A percentile compares a stretch with the other conserved stretches of the same genome.
Evolutionary conservation across 2,329 filamentous ascomycete species (phyloP).

Genomic region (Piedraia hortae): DNA sequence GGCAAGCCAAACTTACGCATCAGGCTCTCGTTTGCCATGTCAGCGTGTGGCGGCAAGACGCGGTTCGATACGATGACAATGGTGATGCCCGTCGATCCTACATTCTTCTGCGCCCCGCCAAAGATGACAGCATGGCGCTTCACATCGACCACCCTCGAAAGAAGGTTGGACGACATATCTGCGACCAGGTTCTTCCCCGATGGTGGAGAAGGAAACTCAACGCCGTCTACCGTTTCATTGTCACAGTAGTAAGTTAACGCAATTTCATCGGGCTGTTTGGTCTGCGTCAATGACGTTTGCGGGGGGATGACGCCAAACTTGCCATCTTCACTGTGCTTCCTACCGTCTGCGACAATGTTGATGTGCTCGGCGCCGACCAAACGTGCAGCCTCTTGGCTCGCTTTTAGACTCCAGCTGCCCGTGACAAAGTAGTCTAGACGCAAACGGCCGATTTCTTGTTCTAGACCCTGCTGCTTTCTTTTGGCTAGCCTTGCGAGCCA

Average conservation of each 20-base stretch:
- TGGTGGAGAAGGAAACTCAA: slow-evolving; percentile 61
- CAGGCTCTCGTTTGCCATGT: slow-evolving; percentile 38
- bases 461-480: slow-evolving; percentile 17
- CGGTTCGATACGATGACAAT: slow-evolving; percentile 63
- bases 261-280: slow-evolving; percentile 28
- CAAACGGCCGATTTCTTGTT: slow-evolving; percentile 33
- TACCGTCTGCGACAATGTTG: slow-evolving; percentile 47
- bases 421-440: slow-evolving; percentile 78
- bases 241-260: slow-evolving; percentile 72
- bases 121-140: slow-evolving; percentile 63
- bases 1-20: slow-evolving; percentile 50
- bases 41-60: slow-evolving; percentile 38
- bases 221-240: slow-evolving; percentile 83
- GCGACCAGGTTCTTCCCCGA: slow-evolving; percentile 47
- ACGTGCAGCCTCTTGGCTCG: slow-evolving; percentile 53
- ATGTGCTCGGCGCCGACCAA: slow-evolving; percentile 53
- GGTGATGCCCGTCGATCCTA: slow-evolving; percentile 63
- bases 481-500: slow-evolving; percentile 49
- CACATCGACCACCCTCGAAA: slow-evolving; percentile 51
- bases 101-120: slow-evolving; percentile 81
- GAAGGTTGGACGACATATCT: slow-evolving; percentile 87
- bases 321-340: slow-evolving; percentile 31
- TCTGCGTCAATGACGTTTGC: slow-evolving; percentile 48
- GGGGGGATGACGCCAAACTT: slow-evolving; percentile 70
- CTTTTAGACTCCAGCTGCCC: slow-evolving; percentile 75